Evolutionary conservation across 768 basidiomycete species (phyloP), one percentile per base, ranked within the genome.

Genomic region (Russula ochroleuca): DNA sequence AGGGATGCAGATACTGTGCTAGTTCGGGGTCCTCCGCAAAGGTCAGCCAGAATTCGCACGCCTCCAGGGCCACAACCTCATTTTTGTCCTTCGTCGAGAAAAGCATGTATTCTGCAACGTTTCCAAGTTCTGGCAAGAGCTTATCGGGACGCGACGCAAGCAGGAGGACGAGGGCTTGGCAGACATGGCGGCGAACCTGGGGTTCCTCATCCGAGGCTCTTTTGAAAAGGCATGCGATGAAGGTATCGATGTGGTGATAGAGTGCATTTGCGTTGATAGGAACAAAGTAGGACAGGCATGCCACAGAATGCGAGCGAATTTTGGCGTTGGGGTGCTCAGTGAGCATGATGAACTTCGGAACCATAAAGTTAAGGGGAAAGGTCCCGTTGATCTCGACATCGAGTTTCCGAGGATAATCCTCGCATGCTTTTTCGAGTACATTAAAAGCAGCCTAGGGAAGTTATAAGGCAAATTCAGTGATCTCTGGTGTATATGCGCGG

Each of bases 11-110:
- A 72, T 88, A 91, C 2, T 85, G 83, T 11, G 86, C 86, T 25
- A 98, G 81, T 55, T 94, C 92, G 43, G 86, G 86, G 69, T 98
- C 94, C 73, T 99, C 97, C 17, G 97, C 95, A 72, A 99, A 98
- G 1, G 95, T 97, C 65, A 99, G 81, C 97, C 97, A 99, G 75
- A 99, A 99, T 80, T 99, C 97, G 81, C 95, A 97, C 25, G 97
- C 97, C 77, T 99, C 97, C 54, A 99, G 81, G 2, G 96, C 94
- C 58, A 94, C 96, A 66, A 88, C 89, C 76, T 98, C 95, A 74
- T 98, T 94, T 77, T 91, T 90, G 79, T 98, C 95, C 76, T 95
- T 94, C 15, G 94, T 98, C 31, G 94, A 96, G 77, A 94, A 98
- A 43, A 98, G 82, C 93, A 99, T 98, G 75, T 97, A 99, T 73